Evolutionary conservation across 495 filamentous ascomycete genomes (phyloP), one percentile per base, ranked within the genome.

Genomic region (Lasiosphaeria ovina): DNA sequence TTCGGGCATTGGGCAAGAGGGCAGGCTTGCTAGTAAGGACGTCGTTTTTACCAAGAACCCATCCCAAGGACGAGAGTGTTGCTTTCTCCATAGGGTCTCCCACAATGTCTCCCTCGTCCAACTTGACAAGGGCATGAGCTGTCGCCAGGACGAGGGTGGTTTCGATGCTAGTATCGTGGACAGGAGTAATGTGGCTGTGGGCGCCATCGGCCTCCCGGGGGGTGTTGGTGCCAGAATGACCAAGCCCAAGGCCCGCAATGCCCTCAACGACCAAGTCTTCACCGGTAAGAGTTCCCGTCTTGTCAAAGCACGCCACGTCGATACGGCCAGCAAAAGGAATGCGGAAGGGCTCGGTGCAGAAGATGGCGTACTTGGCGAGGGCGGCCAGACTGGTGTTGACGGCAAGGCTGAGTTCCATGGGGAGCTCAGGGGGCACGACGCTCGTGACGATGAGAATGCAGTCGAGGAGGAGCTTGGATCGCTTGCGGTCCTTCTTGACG

Each of bases 71-170:
- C 10, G 79, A 79, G 17, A 99, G 78, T 10, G 94, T 97, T 44
- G 94, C 94, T 74, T 97, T 97, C 69, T 99, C 94, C 94, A 99
- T 99, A 14, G 94, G 94, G 70, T 99, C 94, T 62, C 94, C 94
- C 51, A 98, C 95, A 61, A 98, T 86, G 14, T 99, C 94, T 17
- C 94, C 95, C 70, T 99, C 94, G 65, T 99, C 94, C 6, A 99
- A 78, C 66, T 91, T 96, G 32, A 99, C 94, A 38, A 99, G 78
- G 16, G 94, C 94, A 70, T 99, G 94, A 9, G 94, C 94, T 51
- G 91, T 97, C 34, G 95, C 94, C 49, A 99, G 83, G 32, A 98
- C 92, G 52, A 99, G 84, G 24, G 93, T 93, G 3, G 94, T 99
- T 57, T 96, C 85, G 54, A 88, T 77, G 48, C 82, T 86, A 66